Evolutionary conservation across 2,329 filamentous ascomycete species (phyloP).

Genomic region (Monosporascus sp.): DNA sequence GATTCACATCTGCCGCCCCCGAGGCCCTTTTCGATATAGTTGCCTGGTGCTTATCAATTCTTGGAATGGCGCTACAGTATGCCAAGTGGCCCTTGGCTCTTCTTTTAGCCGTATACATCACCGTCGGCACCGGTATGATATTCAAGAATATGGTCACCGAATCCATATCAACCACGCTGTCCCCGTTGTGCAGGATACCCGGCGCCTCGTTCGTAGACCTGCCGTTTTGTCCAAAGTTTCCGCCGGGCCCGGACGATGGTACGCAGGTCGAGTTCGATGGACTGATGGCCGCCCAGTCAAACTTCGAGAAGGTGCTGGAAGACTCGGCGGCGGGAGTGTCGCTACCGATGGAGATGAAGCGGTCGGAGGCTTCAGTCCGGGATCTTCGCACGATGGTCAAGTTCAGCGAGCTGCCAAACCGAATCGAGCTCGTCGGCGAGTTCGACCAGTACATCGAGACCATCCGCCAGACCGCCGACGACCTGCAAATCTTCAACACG

Average conservation of each 20-base stretch:
- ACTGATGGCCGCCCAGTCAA: slow-evolving; percentile 67
- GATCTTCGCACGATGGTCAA: slow-evolving; percentile 69
- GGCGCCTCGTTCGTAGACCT: slow-evolving; percentile 56
- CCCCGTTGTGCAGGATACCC: slow-evolving; percentile 66
- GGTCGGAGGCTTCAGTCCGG: slow-evolving; percentile 66
- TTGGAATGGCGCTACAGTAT: slow-evolving; percentile 54
- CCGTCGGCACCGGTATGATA: slow-evolving; percentile 53
- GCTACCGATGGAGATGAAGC: slow-evolving; percentile 74
- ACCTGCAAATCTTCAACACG: slow-evolving; percentile 70
- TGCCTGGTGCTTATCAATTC: slow-evolving; percentile 49
- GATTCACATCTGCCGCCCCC: slow-evolving; percentile 32
- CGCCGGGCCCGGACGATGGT: slow-evolving; percentile 14
- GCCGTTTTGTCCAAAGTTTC: slow-evolving; percentile 52
- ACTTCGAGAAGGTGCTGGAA: slow-evolving; percentile 71
- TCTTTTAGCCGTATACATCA: slow-evolving; percentile 55
- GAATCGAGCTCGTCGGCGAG: slow-evolving; percentile 67
- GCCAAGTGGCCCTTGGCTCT: slow-evolving; percentile 61
- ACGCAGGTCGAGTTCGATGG: slow-evolving; percentile 61
- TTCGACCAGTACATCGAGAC: slow-evolving; percentile 72
- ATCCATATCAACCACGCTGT: slow-evolving; percentile 56
- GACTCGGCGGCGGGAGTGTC: slow-evolving; percentile 60
- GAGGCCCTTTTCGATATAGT: slow-evolving; percentile 33
- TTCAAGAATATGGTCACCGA: slow-evolving; percentile 57
- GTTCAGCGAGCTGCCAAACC: slow-evolving; percentile 61
- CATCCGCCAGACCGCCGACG: slow-evolving; percentile 57